These are phyloP conservation scores for Solanum gracilifrons DNA, from an alignment of 257 asterid genomes.

Conservation along the genomic window DNA sequence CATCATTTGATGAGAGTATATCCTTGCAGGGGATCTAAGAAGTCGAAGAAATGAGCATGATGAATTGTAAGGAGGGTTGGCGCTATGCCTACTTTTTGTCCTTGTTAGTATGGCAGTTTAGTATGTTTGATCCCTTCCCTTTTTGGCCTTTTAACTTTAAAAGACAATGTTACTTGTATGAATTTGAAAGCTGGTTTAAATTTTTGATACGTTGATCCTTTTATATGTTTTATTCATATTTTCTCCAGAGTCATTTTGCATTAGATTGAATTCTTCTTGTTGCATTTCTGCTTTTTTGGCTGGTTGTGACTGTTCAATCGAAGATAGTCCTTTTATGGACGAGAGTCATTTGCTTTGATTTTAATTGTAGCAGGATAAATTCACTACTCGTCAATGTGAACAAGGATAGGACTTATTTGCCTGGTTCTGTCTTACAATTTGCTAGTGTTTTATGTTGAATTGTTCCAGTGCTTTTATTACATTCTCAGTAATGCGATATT, in stretches of 20 bases:
- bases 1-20: neutral
- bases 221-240: neutral
- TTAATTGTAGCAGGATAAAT: neutral
- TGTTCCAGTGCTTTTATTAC: neutral
- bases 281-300: neutral
- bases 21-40: constrained; percentile 7
- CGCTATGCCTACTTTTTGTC: neutral
- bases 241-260: neutral
- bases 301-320: neutral
- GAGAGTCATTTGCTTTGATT: neutral
- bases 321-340: neutral
- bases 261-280: neutral
- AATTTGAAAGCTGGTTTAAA: neutral
- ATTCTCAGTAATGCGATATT: neutral
- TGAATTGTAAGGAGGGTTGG: neutral
- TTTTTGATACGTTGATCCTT: neutral
- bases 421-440: neutral
- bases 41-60: constrained; percentile 4
- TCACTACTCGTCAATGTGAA: neutral
- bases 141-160: neutral
- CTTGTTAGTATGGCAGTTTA: constrained; percentile 1
- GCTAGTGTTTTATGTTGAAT: neutral
- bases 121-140: neutral
- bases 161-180: neutral
- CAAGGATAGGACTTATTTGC: neutral